A percentile compares a stretch with the other conserved stretches of the same genome.
Evolutionary conservation across 805 yeast genomes (phyloP).

Genomic region (Priceomyces melissophilus): DNA sequence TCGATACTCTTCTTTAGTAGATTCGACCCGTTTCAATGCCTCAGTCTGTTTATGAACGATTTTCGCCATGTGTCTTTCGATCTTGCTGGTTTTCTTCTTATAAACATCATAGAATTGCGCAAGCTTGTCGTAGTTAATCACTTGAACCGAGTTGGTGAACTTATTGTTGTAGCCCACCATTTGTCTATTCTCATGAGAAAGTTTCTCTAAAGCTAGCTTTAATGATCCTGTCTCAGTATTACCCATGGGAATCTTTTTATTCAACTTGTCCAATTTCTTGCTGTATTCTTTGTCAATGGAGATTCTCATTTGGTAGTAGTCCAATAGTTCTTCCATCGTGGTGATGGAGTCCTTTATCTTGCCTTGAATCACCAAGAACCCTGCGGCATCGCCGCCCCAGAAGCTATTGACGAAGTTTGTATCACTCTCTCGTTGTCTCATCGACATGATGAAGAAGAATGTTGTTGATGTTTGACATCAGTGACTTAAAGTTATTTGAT

Average conservation of each 20-base stretch:
- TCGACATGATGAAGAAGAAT: neutral
- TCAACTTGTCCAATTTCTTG: slow-evolving; percentile 48
- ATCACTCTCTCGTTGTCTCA: slow-evolving; percentile 6
- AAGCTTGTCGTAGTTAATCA: slow-evolving; percentile 47
- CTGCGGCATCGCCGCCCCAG: slow-evolving; percentile 62
- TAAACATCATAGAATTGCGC: slow-evolving; percentile 49
- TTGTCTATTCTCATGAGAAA: slow-evolving; percentile 56
- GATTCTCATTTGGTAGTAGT: slow-evolving; percentile 40
- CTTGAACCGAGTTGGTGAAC: slow-evolving; percentile 49
- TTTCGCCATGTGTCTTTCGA: slow-evolving; percentile 56
- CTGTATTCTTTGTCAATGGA: slow-evolving; percentile 74
- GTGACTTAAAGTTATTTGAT: neutral
- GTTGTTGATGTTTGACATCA: neutral
- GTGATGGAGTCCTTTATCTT: slow-evolving; percentile 58
- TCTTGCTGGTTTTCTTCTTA: slow-evolving; percentile 51
- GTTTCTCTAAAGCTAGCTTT: slow-evolving; percentile 54
- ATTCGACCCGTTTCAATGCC: slow-evolving; percentile 32
- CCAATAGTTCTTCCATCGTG: slow-evolving; percentile 42
- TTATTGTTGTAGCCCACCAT: slow-evolving; percentile 56
- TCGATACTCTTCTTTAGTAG: slow-evolving; percentile 48
- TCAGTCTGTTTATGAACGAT: slow-evolving; percentile 46
- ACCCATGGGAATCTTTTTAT: slow-evolving; percentile 48
- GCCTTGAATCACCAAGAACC: slow-evolving; percentile 51
- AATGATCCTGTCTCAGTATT: slow-evolving; percentile 57
- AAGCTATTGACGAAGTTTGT: slow-evolving; percentile 43